Base-by-base conservation (phyloP, 129 eudicot species). In the Pulicaria dysenterica region DNA sequence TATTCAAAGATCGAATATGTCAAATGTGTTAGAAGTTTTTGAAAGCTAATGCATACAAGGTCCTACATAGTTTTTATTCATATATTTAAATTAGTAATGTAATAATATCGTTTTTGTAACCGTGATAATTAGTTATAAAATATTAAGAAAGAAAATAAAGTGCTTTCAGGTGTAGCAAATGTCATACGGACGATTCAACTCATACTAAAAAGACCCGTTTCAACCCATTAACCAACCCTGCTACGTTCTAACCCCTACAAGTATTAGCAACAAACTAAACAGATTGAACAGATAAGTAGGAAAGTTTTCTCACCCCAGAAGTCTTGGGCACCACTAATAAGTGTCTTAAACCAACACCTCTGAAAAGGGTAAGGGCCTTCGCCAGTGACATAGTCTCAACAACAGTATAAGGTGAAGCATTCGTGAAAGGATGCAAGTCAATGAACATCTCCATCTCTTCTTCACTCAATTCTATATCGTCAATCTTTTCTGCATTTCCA, bases 311-410 rank as follows among this genome's bases (percentile, higher is more conserved):
- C 87, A 93, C 98, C 68, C 85, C 87, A 6, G 96, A 69, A 50
- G 79, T 70, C 80, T 84, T 93, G 67, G 98, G 95, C n/a, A 87
- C 82, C 64, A 93, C 96, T 34, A 88, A 64, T 59, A 93, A 53
- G 75, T 93, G 98, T 84, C 98, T 84, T 69, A 93, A 77, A 69
- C 98, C 96, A 47, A 93, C 91, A 73, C 89, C 90, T 39, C 98
- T 82, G 76, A 93, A 90, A 74, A 93, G 95, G 4, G 88, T 69
- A 38, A 86, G 87, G 8, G 98, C 98, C 84, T 93, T 93, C 5
- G 96, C 98, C 7, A 93, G 38, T 15, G 98, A 93, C 96, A 93
- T 90, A 6, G 95, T 85, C 85, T 93, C 98, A 40, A 89, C 92
- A 67, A 93, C 96, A 36, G 95, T 87, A 62, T 83, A 93, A 0